A percentile compares a stretch with the other conserved stretches of the same genome.
Evolutionary conservation across 768 basidiomycete genomes (phyloP).

Genomic region (Tephrocybe sp.): DNA sequence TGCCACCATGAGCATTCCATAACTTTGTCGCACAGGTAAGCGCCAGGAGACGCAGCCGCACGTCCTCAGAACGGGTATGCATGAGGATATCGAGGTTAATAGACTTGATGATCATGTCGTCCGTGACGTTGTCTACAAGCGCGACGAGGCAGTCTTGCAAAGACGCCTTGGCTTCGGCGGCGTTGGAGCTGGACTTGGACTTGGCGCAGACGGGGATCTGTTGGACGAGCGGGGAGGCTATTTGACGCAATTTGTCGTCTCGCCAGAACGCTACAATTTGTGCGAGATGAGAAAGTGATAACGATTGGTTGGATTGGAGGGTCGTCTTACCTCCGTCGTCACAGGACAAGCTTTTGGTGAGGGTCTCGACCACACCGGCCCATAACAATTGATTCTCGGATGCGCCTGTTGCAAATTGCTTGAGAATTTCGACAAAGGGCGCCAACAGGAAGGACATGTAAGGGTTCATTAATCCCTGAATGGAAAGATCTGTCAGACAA

Average conservation of each 20-base stretch:
- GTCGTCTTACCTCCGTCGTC: slow-evolving; percentile 87
- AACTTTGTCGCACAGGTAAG: slow-evolving; percentile 65
- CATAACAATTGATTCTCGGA: slow-evolving; percentile 50
- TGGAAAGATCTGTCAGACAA: background rate
- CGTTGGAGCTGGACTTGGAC: slow-evolving; percentile 18
- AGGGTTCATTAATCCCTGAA: slow-evolving; percentile 81
- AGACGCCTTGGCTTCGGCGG: slow-evolving; percentile 33
- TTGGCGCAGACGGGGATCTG: slow-evolving; percentile 58
- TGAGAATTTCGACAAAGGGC: slow-evolving; percentile 63
- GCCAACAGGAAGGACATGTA: slow-evolving; percentile 80
- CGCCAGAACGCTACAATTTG: slow-evolving; percentile 90
- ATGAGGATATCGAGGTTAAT: slow-evolving; percentile 84
- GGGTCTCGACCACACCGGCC: slow-evolving; percentile 53
- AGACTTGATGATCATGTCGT: slow-evolving; percentile 68
- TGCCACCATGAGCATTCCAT: slow-evolving; percentile 76
- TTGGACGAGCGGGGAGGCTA: slow-evolving; percentile 55
- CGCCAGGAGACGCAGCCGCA: slow-evolving; percentile 64
- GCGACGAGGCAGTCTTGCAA: slow-evolving; percentile 53
- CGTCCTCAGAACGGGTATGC: slow-evolving; percentile 85
- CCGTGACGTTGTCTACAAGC: slow-evolving; percentile 48
- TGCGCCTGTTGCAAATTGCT: slow-evolving; percentile 36
- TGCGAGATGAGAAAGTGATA: background rate
- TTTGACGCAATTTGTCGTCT: slow-evolving; percentile 68
- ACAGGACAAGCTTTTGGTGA: slow-evolving; percentile 66
- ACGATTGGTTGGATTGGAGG: too few species aligned